Base-by-base conservation (phyloP, 257 asterid species). In the Jaltomata sinuosa region DNA sequence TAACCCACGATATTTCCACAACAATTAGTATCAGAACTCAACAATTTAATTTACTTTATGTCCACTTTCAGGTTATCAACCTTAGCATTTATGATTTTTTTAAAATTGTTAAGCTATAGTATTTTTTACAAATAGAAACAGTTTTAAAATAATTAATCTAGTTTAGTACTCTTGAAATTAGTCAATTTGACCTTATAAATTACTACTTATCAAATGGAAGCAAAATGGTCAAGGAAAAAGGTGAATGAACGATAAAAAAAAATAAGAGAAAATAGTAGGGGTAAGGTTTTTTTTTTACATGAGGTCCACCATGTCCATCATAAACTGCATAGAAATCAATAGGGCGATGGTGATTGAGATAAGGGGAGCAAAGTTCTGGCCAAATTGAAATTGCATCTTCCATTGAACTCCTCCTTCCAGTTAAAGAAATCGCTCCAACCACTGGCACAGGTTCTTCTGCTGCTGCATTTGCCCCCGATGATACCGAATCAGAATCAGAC, bases 271-370 rank as follows among this genome's bases (percentile, higher is more conserved):
- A 38, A 38, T 6, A 38, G 42, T 38, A 38, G n/a, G n/a, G n/a
- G n/a, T n/a, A 6, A 38, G 42, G 42, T 32, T 32, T 32, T 32
- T 1, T 3, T 11, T 36, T n/a, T 82, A 85, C 88, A 36, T 83
- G 86, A 61, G 84, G 21, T 50, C 88, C 86, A 29, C 86, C 88
- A 54, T 78, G 88, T 10, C 88, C 88, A 55, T 86, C 88, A 22
- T 54, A 86, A 54, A 86, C 82, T n/a, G 64, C 84, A 49, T 78
- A 52, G 79, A 77, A 86, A 83, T 86, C 83, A 10, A 85, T 42
- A 3, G 85, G 81, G 9, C 21, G 84, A 22, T 52, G 9, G 29
- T 10, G 40, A 68, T 57, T 85, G 40, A 85, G 45, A n/a, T 29
- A 18, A 18, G 87, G 87, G 11, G 36, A 50, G 55, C 82, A 85